Evolutionary conservation across 495 filamentous ascomycete genomes (phyloP), one percentile per base, ranked within the genome.

Genomic region (Zalerion maritima): DNA sequence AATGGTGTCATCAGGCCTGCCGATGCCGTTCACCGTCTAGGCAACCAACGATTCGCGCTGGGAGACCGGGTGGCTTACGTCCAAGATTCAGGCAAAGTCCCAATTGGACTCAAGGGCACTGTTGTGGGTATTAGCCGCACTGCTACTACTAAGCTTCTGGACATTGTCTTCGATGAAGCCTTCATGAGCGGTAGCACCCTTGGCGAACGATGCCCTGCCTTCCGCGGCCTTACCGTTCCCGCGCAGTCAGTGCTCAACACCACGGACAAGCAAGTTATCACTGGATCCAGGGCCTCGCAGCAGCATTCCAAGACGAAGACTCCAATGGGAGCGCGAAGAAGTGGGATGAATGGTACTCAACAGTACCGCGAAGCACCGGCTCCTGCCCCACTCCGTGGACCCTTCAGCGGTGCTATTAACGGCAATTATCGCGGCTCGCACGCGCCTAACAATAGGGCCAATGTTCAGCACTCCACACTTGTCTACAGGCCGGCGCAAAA

Each of bases 161-260:
- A 99, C 49, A 70, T 96, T 29, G 74, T 99, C 3, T 96, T 93
- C 46, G 91, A 99, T 45, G 66, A 67, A 11, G 78, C 80, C 2
- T 99, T 99, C 50, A 94, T 99, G 84, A 85, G 81, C 35, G 91
- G 87, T 29, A 94, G 83, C 0, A 84, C 78, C 0, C 65, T 99
- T 8, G 75, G 78, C 34, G 82, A 80, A 14, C 73, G 91, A 14
- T 96, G 91, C 51, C 81, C 83, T n/a, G 80, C 80, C 4, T 96
- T 96, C 74, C 73, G 91, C 21, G 91, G 91, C 21, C 86, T 89
- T 47, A 94, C 91, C 0, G 84, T 99, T 6, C 71, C 81, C 2
- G 64, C 73, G 11, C 71, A 74, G 6, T 76, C 80, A 1, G 81
- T 93, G 13, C 74, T 99, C 10, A 99, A 99, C 49, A 49, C 94